Percentiles rank a stretch among this genome's conserved stretches.
phyloP scores from a whole-genome alignment of 1,284 basidiomycete genomes.

The Psilocybe mexicana region DNA sequence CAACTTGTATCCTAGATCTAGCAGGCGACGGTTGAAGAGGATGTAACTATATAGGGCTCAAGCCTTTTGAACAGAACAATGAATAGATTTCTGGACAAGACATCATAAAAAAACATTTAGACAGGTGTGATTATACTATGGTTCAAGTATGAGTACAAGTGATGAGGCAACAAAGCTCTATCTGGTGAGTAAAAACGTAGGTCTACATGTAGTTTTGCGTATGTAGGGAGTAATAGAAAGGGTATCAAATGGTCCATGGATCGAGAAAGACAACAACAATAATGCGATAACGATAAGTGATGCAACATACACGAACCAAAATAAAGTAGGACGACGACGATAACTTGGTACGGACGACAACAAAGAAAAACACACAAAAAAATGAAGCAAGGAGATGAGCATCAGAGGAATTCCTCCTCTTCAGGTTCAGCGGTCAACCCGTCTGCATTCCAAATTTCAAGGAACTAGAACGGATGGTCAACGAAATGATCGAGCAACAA shows the following conservation, averaged over 20 bases:
- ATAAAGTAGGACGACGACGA: neutral
- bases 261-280: neutral
- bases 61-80: too few species aligned
- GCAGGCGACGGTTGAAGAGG: too few species aligned
- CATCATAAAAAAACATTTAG: too few species aligned
- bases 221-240: neutral
- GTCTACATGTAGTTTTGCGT: neutral
- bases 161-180: neutral
- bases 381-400: neutral
- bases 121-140: too few species aligned
- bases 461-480: slow-evolving; percentile 49
- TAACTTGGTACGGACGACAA: neutral
- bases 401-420: slow-evolving; percentile 40
- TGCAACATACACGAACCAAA: neutral
- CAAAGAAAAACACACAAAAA: neutral
- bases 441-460: slow-evolving; percentile 80
- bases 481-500: neutral
- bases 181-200: neutral
- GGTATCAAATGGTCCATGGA: neutral
- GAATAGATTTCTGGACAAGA: too few species aligned
- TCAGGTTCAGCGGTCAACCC: slow-evolving; percentile 73
- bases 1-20: too few species aligned
- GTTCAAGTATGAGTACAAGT: too few species aligned
- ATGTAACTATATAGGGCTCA: too few species aligned
- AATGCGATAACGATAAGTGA: neutral